These are phyloP conservation scores for Hyphopichia burtonii DNA, from an alignment of 1,139 yeast species.

Conservation along the genomic window DNA sequence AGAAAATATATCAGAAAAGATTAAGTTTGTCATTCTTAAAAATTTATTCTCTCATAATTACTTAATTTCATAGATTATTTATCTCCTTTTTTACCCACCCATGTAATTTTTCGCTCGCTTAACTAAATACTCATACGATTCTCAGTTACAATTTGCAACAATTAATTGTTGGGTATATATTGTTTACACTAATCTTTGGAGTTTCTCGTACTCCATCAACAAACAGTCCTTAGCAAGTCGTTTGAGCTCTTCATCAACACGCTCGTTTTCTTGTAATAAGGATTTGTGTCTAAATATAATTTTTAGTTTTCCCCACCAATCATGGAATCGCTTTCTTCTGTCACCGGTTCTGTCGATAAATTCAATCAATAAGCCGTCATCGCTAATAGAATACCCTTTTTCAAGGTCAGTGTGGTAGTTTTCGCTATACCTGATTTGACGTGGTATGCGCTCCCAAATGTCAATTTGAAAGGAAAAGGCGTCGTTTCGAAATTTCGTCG, in stretches of 20 bases:
- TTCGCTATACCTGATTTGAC: not conserved
- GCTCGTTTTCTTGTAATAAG: not conserved
- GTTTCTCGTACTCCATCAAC: not conserved
- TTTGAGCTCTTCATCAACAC: not conserved
- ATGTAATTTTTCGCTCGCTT: not conserved
- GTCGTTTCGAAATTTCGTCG: not conserved
- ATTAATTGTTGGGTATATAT: too few relatives aligned
- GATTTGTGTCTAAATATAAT: not conserved
- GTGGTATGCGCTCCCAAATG: not conserved
- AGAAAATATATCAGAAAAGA: conserved; percentile 71
- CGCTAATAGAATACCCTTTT: not conserved
- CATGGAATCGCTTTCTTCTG: not conserved
- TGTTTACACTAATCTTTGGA: not conserved
- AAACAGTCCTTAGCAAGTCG: not conserved
- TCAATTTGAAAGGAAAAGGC: not conserved
- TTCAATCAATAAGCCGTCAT: conserved; percentile 1
- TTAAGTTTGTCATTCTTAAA: conserved; percentile 17
- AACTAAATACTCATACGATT: too few relatives aligned
- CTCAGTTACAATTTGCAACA: too few relatives aligned
- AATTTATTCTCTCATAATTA: not conserved
- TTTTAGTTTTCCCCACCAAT: not conserved
- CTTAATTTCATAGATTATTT: not conserved
- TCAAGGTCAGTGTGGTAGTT: not conserved
- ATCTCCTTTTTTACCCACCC: not conserved
- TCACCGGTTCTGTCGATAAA: not conserved